Evolutionary conservation across 108 stramenopile species (phyloP).

Genomic region (Aurantiochytrium sp.): DNA sequence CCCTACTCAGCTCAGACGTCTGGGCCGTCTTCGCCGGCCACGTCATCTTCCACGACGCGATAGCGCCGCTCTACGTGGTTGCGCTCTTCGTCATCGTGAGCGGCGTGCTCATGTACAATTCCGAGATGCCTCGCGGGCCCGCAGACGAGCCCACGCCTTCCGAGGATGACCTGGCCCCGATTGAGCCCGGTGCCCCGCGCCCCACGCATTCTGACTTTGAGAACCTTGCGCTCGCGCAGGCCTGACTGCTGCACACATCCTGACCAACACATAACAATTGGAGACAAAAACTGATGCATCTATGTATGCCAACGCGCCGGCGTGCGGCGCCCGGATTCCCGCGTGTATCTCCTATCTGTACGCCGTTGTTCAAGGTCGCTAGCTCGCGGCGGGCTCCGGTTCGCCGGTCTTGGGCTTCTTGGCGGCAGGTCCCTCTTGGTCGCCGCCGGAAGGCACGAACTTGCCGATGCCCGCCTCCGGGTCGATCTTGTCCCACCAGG

Average conservation of each 20-base stretch:
- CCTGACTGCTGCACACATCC: too few relatives aligned
- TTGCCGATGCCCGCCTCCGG: neutral
- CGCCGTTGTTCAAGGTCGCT: too few relatives aligned
- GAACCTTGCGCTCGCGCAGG: too few relatives aligned
- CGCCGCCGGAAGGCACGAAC: neutral
- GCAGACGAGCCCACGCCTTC: neutral
- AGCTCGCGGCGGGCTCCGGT: too few relatives aligned
- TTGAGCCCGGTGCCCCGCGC: too few relatives aligned
- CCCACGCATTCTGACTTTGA: too few relatives aligned
- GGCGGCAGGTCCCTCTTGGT: neutral
- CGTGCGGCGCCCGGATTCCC: too few relatives aligned
- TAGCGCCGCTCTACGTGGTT: slow-evolving; percentile 70
- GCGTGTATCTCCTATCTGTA: too few relatives aligned
- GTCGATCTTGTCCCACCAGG: slow-evolving; percentile 17
- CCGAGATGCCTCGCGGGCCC: slow-evolving; percentile 62
- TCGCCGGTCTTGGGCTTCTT: neutral
- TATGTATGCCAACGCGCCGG: too few relatives aligned
- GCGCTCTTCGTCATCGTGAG: slow-evolving; percentile 70
- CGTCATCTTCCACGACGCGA: slow-evolving; percentile 67
- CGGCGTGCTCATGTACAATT: slow-evolving; percentile 84
- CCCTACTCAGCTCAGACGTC: slow-evolving; percentile 84
- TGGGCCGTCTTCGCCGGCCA: slow-evolving; percentile 82
- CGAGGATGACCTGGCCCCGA: neutral
- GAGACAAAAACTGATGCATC: neutral
- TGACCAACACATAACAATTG: neutral